Base-by-base conservation (phyloP, 768 basidiomycete genomes). In the Mycena kentingensis region DNA sequence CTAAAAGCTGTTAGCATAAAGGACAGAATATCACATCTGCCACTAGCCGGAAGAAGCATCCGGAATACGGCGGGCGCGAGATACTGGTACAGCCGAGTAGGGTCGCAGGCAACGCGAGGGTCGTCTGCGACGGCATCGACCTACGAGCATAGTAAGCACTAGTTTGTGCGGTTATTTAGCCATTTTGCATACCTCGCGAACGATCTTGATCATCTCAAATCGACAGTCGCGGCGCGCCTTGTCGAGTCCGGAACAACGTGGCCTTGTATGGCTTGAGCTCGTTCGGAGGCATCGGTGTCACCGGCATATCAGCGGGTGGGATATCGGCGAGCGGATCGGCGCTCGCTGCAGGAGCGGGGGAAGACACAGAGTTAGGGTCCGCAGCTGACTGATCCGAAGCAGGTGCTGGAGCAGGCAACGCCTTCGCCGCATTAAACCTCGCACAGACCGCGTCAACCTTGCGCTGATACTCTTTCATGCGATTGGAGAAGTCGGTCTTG, bases 171-270 rank as follows among this genome's bases (percentile, higher is more conserved):
- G 18, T n/a, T n/a, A 7, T 39, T 21, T n/a, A 8, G 22, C 37
- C n/a, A n/a, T n/a, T n/a, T n/a, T 18, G 18, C n/a, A 6, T 11
- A 38, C 51, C 51, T 52, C 51, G 44, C 18, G n/a, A 19, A 52
- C 43, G 28, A 52, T 52, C 27, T 52, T 52, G 18, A 52, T 36
- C 51, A 52, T 52, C 51, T 52, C 51, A 7, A 45, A 45, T 15
- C 51, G 11, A 36, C 51, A 52, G 28, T 52, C 43, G 16, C 43
- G 43, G 32, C 42, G 34, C 5, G 51, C 51, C 18, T 27, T 45
- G 27, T 45, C 51, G 0, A 52, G 35, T 32, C 51, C 43, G n/a
- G 34, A 45, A 45, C 2, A 28, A n/a, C 18, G 12, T 52, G 15
- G 16, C 46, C 12, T 37, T 37, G 31, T 48, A 48, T 11, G 46